Percentiles rank a stretch among this genome's conserved stretches.
Conservation (phyloP, 148 eudicot species). For the Fagopyrum homotropicum region DNA sequence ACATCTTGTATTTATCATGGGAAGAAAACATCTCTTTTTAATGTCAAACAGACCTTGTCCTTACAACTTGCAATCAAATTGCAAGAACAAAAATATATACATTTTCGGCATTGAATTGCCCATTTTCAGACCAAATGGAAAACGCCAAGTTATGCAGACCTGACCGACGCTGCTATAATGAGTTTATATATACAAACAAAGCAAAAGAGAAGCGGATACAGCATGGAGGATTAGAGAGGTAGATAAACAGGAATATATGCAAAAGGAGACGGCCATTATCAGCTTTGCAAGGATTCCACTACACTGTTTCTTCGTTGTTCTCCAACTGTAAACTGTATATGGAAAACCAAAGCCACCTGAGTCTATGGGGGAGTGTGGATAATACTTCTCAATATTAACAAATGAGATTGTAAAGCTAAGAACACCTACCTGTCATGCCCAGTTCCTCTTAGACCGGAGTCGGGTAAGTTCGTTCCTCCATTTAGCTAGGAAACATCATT, state of each 20-base stretch:
- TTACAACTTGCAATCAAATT: not conserved
- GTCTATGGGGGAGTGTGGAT: not conserved
- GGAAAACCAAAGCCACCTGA: not conserved
- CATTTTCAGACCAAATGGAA: not conserved
- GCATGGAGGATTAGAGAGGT: not conserved
- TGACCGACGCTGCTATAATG: not conserved
- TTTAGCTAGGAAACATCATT: conserved; percentile 38
- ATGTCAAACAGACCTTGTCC: no score
- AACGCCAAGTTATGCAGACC: not conserved
- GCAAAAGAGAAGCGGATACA: not conserved
- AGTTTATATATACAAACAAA: not conserved
- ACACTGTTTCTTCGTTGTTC: not conserved
- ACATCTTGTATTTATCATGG: not conserved
- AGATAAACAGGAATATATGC: not conserved
- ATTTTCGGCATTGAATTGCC: not conserved
- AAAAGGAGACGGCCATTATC: not conserved
- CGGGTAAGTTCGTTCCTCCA: conserved; percentile 91
- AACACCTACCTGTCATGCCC: conserved; percentile 54
- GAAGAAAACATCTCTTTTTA: no score
- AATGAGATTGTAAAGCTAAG: not conserved
- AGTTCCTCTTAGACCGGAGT: conserved; percentile 73
- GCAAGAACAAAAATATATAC: not conserved
- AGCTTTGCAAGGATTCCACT: not conserved
- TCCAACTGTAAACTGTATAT: not conserved
- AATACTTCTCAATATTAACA: not conserved